Evolutionary conservation across 2,329 filamentous ascomycete species (phyloP).

Genomic region (Trichoderma atrobrunneum): DNA sequence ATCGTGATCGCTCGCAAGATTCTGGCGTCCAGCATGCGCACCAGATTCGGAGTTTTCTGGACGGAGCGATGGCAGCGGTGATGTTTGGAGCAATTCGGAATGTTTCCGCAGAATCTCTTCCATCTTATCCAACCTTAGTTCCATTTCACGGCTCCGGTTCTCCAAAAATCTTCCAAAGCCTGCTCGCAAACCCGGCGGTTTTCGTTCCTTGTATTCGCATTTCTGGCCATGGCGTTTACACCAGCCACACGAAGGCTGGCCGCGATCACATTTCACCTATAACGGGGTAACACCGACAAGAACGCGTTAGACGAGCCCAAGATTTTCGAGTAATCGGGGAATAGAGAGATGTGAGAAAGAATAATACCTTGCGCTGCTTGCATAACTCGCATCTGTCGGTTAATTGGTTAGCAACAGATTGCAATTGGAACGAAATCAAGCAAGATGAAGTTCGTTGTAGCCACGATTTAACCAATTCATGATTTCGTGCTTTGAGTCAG

Average conservation of each 20-base stretch:
- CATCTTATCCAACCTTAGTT: conserved; percentile 54
- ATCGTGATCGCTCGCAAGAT: conserved; percentile 54
- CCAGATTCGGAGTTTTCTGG: conserved; percentile 37
- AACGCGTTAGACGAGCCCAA: conserved; percentile 17
- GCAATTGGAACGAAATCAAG: background rate
- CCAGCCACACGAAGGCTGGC: conserved; percentile 69
- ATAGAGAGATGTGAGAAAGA: background rate
- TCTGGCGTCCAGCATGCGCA: conserved; percentile 49
- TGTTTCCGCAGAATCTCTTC: conserved; percentile 65
- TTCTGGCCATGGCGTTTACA: conserved; percentile 60
- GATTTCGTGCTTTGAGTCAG: background rate
- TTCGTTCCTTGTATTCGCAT: conserved; percentile 68
- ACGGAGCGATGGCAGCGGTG: conserved; percentile 38
- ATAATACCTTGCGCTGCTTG: conserved; percentile 73
- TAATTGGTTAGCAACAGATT: background rate
- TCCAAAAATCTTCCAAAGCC: conserved; percentile 72
- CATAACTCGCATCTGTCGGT: conserved; percentile 67
- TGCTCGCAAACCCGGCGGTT: conserved; percentile 63
- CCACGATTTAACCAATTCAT: background rate
- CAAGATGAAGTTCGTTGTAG: background rate
- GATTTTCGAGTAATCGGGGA: background rate
- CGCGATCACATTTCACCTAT: conserved; percentile 71
- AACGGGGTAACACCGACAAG: background rate
- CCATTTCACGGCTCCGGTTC: conserved; percentile 47
- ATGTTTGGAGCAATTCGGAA: conserved; percentile 62